phyloP scores from a whole-genome alignment of 345 rosid genomes.

The Lagerstroemia speciosa region DNA sequence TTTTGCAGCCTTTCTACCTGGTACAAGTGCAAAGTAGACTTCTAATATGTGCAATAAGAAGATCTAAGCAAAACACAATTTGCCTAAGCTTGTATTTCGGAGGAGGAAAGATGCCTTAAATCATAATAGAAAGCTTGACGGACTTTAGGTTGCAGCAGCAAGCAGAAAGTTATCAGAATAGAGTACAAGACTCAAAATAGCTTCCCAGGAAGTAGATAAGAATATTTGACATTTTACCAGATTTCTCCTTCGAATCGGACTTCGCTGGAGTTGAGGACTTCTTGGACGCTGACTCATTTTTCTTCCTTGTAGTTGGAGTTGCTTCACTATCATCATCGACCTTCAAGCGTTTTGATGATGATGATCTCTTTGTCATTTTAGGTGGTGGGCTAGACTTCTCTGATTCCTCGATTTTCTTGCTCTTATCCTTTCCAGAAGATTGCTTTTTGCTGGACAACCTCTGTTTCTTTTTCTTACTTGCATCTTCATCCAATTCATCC shows the following conservation, averaged over 20 bases:
- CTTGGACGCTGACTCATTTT: constrained; percentile 34
- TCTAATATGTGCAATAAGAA: neutral
- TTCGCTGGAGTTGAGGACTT: constrained; percentile 42
- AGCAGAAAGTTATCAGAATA: too few relatives aligned
- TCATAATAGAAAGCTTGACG: too few relatives aligned
- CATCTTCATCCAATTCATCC: constrained; percentile 75
- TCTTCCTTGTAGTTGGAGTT: constrained; percentile 60
- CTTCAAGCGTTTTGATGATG: constrained; percentile 32
- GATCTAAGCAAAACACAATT: constrained; percentile 25
- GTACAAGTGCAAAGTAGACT: neutral
- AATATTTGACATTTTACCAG: constrained; percentile 5
- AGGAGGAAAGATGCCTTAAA: neutral
- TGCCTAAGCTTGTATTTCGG: constrained; percentile 5
- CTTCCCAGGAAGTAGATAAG: too few relatives aligned
- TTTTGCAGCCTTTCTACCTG: constrained; percentile 48
- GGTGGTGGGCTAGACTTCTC: constrained; percentile 36
- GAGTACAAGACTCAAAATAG: neutral
- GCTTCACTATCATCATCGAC: constrained; percentile 41
- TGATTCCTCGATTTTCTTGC: constrained; percentile 32
- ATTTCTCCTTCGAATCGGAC: constrained; percentile 56
- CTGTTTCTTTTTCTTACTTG: constrained; percentile 37
- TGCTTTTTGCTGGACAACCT: constrained; percentile 36
- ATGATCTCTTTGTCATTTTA: constrained; percentile 41
- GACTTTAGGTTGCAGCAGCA: too few relatives aligned
- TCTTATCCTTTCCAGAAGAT: constrained; percentile 47